phyloP scores from a whole-genome alignment of 345 rosid species.

The Pugionium dolabratum region DNA sequence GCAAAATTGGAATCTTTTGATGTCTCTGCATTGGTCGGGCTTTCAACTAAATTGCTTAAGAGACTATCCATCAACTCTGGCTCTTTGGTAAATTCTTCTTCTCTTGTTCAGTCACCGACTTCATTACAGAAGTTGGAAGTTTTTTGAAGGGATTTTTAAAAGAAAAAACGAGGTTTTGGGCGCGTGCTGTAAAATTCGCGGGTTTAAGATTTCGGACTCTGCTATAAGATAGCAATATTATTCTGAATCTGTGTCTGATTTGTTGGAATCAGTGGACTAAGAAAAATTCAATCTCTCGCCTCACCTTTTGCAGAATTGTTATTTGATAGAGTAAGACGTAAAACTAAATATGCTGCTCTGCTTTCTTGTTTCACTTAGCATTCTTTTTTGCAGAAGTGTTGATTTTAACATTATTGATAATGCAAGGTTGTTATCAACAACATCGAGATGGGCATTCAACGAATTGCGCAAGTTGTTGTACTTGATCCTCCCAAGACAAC shows the following conservation, averaged over 20 bases:
- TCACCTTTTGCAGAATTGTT: too few species aligned
- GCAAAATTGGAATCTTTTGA: slow-evolving; percentile 53
- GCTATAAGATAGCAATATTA: too few species aligned
- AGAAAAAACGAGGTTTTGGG: not conserved
- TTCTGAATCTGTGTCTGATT: too few species aligned
- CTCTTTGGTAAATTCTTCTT: slow-evolving; percentile 61
- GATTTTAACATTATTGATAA: not conserved
- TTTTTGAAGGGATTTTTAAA: too few species aligned
- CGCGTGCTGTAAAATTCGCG: not conserved
- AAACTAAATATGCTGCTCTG: too few species aligned
- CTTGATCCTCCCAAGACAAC: slow-evolving; percentile 68
- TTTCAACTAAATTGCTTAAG: slow-evolving; percentile 69
- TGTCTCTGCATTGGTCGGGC: slow-evolving; percentile 65
- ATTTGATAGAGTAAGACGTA: too few species aligned
- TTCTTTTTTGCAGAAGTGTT: not conserved
- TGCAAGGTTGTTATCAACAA: slow-evolving; percentile 68
- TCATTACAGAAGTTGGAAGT: not conserved
- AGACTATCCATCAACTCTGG: slow-evolving; percentile 65
- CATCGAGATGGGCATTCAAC: slow-evolving; percentile 46
- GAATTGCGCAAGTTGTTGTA: slow-evolving; percentile 71
- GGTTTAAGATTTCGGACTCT: too few species aligned
- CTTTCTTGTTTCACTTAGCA: not conserved
- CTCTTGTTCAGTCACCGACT: slow-evolving; percentile 5
- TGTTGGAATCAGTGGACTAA: too few species aligned
- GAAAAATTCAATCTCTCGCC: not conserved